A percentile compares a stretch with the other conserved stretches of the same genome.
Conservation (phyloP, 768 basidiomycete genomes). For the Galerina marginata region DNA sequence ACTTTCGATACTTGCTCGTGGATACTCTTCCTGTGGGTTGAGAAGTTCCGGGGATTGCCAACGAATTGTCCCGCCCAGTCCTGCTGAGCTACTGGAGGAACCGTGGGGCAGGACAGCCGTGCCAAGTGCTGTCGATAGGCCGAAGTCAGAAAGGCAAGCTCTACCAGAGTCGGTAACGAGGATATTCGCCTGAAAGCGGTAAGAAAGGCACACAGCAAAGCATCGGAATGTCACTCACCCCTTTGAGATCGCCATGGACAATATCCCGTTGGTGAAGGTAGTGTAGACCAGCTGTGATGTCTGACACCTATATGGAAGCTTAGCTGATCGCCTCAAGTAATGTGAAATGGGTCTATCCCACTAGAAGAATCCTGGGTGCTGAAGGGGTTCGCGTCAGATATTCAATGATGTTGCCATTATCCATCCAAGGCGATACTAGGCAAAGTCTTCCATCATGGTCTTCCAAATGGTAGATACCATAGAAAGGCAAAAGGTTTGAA, state of each 20-base stretch:
- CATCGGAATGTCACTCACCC: constrained; percentile 27
- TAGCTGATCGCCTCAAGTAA: not conserved
- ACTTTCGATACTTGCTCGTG: constrained; percentile 18
- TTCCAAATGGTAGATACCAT: constrained; percentile 34
- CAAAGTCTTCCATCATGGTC: constrained; percentile 35
- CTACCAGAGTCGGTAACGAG: constrained; percentile 44
- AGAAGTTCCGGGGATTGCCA: constrained; percentile 44
- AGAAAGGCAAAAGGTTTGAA: constrained; percentile 43
- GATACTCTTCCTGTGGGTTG: constrained; percentile 23
- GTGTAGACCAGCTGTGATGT: constrained; percentile 35
- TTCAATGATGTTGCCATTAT: constrained; percentile 38
- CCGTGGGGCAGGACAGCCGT: constrained; percentile 21
- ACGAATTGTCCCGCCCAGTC: constrained; percentile 35
- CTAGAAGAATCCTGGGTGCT: constrained; percentile 19
- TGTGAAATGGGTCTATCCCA: not conserved
- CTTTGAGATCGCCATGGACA: constrained; percentile 52
- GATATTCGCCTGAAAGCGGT: constrained; percentile 45
- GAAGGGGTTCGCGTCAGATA: constrained; percentile 25
- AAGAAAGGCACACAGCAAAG: not conserved
- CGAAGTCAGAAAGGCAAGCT: constrained; percentile 59
- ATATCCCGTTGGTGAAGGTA: constrained; percentile 41
- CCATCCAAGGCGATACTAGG: constrained; percentile 46
- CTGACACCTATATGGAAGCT: constrained; percentile 28
- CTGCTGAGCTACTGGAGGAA: constrained; percentile 22
- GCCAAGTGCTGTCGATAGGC: constrained; percentile 39